Conservation (phyloP, 2,329 filamentous ascomycete genomes). For the Teratosphaeriaceae sp. region DNA sequence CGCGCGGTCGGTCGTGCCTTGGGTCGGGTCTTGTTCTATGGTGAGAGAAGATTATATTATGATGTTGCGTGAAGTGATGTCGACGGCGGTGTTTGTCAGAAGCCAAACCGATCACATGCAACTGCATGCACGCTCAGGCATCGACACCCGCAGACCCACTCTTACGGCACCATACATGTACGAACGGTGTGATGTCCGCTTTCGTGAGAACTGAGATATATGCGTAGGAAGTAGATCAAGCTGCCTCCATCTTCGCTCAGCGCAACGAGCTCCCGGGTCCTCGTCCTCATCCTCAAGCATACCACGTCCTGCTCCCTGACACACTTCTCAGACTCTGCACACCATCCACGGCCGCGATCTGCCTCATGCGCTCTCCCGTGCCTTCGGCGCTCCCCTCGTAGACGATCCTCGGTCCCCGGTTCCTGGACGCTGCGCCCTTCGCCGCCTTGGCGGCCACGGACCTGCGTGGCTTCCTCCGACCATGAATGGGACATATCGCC, state of each 20-base stretch:
- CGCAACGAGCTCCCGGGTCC: too few relatives aligned
- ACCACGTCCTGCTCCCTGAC: not conserved
- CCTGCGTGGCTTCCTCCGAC: constrained; percentile 8
- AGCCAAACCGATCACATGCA: too few relatives aligned
- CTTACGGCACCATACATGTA: not conserved
- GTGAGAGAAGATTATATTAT: too few relatives aligned
- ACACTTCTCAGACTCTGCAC: not conserved
- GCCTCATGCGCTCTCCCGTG: not conserved
- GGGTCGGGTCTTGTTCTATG: too few relatives aligned
- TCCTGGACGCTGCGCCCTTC: not conserved
- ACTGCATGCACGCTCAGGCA: not conserved
- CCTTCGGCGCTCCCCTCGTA: constrained; percentile 3
- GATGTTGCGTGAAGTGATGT: too few relatives aligned
- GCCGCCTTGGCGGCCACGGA: not conserved
- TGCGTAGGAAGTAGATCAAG: too few relatives aligned
- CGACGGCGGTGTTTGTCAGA: not conserved
- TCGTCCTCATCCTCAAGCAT: constrained; percentile 1
- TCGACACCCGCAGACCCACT: too few relatives aligned
- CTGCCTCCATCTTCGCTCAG: too few relatives aligned
- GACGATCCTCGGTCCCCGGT: constrained; percentile 5
- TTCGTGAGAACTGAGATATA: too few relatives aligned
- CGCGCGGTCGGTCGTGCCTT: too few relatives aligned
- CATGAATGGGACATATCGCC: constrained; percentile 35
- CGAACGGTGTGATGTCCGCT: not conserved
- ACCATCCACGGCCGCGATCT: constrained; percentile 1